Evolutionary conservation across 768 basidiomycete species (phyloP).

Genomic region (Suillus subaureus): DNA sequence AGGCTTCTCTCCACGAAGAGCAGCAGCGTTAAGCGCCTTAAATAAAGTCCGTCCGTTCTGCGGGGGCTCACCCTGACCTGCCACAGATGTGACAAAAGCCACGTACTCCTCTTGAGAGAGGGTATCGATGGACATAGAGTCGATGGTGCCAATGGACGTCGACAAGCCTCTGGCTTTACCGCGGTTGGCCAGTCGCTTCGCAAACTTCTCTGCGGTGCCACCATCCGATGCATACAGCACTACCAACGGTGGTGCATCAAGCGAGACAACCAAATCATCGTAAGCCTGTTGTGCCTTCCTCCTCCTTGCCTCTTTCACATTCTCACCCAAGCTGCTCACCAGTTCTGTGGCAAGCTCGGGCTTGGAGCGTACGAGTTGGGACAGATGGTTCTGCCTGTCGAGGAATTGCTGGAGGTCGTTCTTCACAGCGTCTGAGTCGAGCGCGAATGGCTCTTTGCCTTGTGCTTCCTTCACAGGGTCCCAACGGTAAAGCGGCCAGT

Average conservation of each 20-base stretch:
- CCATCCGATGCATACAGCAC: slow-evolving; percentile 96
- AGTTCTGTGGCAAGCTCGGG: slow-evolving; percentile 83
- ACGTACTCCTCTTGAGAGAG: slow-evolving; percentile 77
- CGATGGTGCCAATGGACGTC: slow-evolving; percentile 73
- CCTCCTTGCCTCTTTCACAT: slow-evolving; percentile 80
- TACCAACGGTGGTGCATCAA: slow-evolving; percentile 88
- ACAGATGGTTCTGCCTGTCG: slow-evolving; percentile 94
- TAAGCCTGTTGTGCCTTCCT: slow-evolving; percentile 82
- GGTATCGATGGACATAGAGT: slow-evolving; percentile 76
- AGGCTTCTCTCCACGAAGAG: slow-evolving; percentile 49
- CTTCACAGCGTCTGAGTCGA: slow-evolving; percentile 94
- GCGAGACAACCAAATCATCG: slow-evolving; percentile 75
- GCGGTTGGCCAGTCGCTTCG: slow-evolving; percentile 81
- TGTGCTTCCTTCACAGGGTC: slow-evolving; percentile 80
- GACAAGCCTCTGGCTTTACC: slow-evolving; percentile 86
- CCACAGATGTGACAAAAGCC: slow-evolving; percentile 86
- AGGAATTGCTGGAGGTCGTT: slow-evolving; percentile 92
- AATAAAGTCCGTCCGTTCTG: slow-evolving; percentile 92
- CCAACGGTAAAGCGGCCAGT: slow-evolving; percentile 99
- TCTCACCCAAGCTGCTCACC: slow-evolving; percentile 83
- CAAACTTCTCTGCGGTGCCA: slow-evolving; percentile 94
- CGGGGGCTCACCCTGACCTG: slow-evolving; percentile 97
- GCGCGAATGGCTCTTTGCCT: slow-evolving; percentile 83
- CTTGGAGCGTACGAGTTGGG: slow-evolving; percentile 82
- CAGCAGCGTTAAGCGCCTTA: slow-evolving; percentile 78